Evolutionary conservation across 2,329 filamentous ascomycete genomes (phyloP).

Genomic region (Ambrosiella beaveri): DNA sequence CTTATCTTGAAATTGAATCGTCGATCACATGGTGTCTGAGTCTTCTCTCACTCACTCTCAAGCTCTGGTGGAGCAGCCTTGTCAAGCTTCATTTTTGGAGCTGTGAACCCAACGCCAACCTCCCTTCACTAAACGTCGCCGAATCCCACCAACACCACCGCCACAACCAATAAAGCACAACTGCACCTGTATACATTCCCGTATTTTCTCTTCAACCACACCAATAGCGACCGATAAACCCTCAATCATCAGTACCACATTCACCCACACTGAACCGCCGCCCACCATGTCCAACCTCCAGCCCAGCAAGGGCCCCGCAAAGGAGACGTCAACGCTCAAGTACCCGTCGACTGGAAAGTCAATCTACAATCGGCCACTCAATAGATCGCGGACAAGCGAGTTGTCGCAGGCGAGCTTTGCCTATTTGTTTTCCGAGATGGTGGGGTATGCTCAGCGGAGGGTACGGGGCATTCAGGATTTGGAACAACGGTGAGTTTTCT

Average conservation of each 20-base stretch:
- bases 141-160: not conserved
- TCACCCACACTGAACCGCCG: not conserved
- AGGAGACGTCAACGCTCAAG: slow-evolving; percentile 49
- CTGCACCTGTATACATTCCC: not conserved
- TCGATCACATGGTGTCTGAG: no score
- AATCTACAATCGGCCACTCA: slow-evolving; percentile 91
- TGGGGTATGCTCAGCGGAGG: slow-evolving; percentile 77
- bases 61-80: slow-evolving; percentile 12
- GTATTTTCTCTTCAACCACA: not conserved
- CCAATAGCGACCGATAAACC: not conserved
- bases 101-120: not conserved
- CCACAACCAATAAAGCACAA: not conserved
- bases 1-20: not conserved
- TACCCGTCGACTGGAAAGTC: slow-evolving; percentile 90
- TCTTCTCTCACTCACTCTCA: not conserved
- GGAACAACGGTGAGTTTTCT: slow-evolving; percentile 54
- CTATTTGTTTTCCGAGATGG: slow-evolving; percentile 92
- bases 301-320: slow-evolving; percentile 27
- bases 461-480: slow-evolving; percentile 88
- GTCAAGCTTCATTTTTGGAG: not conserved
- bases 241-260: not conserved
- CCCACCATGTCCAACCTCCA: slow-evolving; percentile 33
- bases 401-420: slow-evolving; percentile 88
- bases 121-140: not conserved
- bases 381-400: slow-evolving; percentile 74